phyloP scores from a whole-genome alignment of 257 asterid genomes.

The Verbena officinalis region DNA sequence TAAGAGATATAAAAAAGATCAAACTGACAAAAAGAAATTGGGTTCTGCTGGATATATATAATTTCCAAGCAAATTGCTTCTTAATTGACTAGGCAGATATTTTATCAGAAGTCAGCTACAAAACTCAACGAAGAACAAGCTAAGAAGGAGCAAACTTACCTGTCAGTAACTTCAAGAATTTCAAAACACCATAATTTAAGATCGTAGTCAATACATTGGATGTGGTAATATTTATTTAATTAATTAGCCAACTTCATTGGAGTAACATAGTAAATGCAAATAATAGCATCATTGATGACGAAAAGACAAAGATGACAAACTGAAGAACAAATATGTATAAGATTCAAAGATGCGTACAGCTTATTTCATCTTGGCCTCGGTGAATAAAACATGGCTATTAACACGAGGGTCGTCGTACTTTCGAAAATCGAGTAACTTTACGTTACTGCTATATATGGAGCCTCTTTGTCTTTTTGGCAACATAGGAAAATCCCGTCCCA shows the following conservation, averaged over 20 bases:
- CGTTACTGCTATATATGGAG: slow-evolving; percentile 45
- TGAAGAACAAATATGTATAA: not conserved
- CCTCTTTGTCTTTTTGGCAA: slow-evolving; percentile 61
- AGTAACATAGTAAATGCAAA: slow-evolving; percentile 9
- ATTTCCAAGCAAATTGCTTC: not conserved
- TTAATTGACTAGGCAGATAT: not conserved
- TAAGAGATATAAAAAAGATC: not conserved
- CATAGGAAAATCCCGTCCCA: slow-evolving; percentile 79
- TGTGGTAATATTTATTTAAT: not conserved
- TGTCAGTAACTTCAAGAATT: not conserved
- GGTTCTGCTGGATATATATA: not conserved
- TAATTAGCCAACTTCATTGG: not conserved
- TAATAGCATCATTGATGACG: slow-evolving; percentile 11
- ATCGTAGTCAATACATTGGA: not conserved
- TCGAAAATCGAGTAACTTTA: slow-evolving; percentile 65
- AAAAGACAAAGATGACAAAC: slow-evolving; percentile 6
- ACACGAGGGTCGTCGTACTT: slow-evolving; percentile 84
- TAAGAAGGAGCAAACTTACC: not conserved
- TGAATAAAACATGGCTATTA: slow-evolving; percentile 67
- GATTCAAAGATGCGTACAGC: slow-evolving; percentile 5
- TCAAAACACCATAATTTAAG: slow-evolving; percentile 5
- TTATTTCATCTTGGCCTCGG: slow-evolving; percentile 77
- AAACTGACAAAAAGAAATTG: not conserved
- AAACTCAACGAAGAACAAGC: not conserved
- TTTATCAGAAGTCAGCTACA: not conserved